Conservation (phyloP, 2,329 filamentous ascomycete genomes). For the Didymella pomorum region DNA sequence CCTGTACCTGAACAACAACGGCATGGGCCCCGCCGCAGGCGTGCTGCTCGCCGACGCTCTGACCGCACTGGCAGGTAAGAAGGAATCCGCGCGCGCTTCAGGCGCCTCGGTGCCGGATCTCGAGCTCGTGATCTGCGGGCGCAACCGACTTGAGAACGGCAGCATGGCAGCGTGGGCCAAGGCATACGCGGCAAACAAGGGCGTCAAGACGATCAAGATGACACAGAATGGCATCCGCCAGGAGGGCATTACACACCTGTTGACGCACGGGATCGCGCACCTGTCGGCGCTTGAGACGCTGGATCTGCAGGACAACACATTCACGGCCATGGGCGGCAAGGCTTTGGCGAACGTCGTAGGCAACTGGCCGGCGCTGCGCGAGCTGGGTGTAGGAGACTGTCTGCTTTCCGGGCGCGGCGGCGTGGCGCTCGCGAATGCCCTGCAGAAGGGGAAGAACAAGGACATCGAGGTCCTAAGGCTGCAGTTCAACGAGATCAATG, state of each 20-base stretch:
- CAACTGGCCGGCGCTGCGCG: constrained; percentile 77
- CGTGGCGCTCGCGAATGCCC: constrained; percentile 73
- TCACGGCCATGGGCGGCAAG: constrained; percentile 80
- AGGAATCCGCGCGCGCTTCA: constrained; percentile 76
- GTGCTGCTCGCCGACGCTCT: constrained; percentile 89
- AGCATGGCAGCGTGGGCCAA: constrained; percentile 96
- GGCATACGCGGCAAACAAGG: constrained; percentile 80
- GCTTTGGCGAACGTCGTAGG: constrained; percentile 78
- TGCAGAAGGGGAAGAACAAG: constrained; percentile 77
- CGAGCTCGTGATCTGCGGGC: constrained; percentile 96
- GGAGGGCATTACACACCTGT: constrained; percentile 84
- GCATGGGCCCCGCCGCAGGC: constrained; percentile 89
- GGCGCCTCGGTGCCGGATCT: constrained; percentile 74
- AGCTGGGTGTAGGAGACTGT: constrained; percentile 90
- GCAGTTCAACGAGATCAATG: constrained; percentile 94
- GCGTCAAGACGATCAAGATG: constrained; percentile 91
- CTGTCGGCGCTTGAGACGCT: constrained; percentile 75
- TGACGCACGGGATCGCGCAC: constrained; percentile 79
- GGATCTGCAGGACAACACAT: constrained; percentile 97
- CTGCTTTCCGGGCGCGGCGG: constrained; percentile 81
- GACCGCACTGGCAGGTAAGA: constrained; percentile 81
- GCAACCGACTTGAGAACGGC: constrained; percentile 94
- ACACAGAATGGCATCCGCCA: constrained; percentile 97
- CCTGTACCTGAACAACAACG: constrained; percentile 98
- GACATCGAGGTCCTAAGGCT: constrained; percentile 82